Evolutionary conservation across 75 land plant species (phyloP), one percentile per base, ranked within the genome.

Genomic region (Picea sitchensis): DNA sequence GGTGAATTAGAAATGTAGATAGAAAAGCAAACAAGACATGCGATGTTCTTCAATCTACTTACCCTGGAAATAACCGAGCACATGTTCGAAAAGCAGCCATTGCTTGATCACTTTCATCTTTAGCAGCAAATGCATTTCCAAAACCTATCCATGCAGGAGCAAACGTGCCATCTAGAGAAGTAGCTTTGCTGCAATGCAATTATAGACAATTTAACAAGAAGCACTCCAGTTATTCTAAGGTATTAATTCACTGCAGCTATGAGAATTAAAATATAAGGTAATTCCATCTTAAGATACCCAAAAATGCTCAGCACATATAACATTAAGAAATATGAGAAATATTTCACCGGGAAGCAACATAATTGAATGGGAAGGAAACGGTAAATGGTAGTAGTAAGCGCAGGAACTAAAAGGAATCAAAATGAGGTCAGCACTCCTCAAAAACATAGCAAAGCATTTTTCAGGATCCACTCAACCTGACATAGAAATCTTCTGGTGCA

Each of bases 91-190:
- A 97, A 30, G 92, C 88, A 68, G 90, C 89, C 98, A 95, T 92
- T 76, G 99, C 99, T 81, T 97, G 99, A 82, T 97, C 99, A 84
- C 91, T 91, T 82, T 97, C 99, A 75, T 95, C 94, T 88, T 91
- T 89, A n/a, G 91, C 98, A 75, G 99, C 95, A 91, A 86, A 95
- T 59, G 98, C 98, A 91, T 91, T 96, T 17, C 99, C 99, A 76
- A 79, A 86, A 59, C 98, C 99, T n/a, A 97, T 91, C 98, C 92
- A 93, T 69, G 98, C 99, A 84, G 98, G 95, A n/a, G 93, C 79
- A 90, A 95, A 97, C 63, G 98, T 83, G 23, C 93, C 94, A 79
- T 95, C 98, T 34, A 97, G 41, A 76, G 77, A 87, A 47, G 98
- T 91, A 72, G 99, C 98, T 80, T 97, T 97, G 84, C 99, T 96